Evolutionary conservation across 441 rosid genomes (phyloP).

Genomic region (Populus tomentosa): DNA sequence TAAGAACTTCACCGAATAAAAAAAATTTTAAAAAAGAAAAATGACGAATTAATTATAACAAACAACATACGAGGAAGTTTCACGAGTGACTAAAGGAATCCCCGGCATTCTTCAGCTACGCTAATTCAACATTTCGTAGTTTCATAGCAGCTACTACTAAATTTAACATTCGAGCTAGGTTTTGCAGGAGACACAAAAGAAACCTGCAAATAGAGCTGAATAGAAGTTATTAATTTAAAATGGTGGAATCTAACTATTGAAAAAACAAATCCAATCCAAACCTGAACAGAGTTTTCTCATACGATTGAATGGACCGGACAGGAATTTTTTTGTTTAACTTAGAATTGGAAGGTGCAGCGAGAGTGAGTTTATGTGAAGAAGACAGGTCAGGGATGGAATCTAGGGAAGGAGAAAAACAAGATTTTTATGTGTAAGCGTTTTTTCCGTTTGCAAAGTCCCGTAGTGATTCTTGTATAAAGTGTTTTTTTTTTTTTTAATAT

Average conservation of each 20-base stretch:
- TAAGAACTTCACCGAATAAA: background rate
- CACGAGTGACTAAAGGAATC: constrained; percentile 78
- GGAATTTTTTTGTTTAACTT: background rate
- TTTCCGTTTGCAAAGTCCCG: no score
- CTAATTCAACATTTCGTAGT: constrained; percentile 21
- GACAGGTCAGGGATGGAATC: background rate
- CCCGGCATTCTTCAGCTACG: constrained; percentile 75
- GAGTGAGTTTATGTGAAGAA: background rate
- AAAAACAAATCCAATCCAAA: no score
- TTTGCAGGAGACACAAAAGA: background rate
- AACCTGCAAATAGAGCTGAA: background rate
- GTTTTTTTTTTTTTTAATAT: no score
- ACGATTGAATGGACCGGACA: background rate
- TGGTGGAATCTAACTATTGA: no score
- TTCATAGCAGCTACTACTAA: constrained; percentile 29
- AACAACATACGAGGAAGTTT: constrained; percentile 61
- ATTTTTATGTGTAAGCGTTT: background rate
- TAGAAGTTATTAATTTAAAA: background rate
- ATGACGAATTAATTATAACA: background rate
- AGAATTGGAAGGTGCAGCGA: background rate
- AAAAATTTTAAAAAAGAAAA: background rate
- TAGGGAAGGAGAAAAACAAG: background rate
- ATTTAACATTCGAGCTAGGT: background rate
- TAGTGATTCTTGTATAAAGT: no score
- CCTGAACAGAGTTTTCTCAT: background rate